Evolutionary conservation across 805 yeast species (phyloP).

Genomic region (Starmerella vaccinii): DNA sequence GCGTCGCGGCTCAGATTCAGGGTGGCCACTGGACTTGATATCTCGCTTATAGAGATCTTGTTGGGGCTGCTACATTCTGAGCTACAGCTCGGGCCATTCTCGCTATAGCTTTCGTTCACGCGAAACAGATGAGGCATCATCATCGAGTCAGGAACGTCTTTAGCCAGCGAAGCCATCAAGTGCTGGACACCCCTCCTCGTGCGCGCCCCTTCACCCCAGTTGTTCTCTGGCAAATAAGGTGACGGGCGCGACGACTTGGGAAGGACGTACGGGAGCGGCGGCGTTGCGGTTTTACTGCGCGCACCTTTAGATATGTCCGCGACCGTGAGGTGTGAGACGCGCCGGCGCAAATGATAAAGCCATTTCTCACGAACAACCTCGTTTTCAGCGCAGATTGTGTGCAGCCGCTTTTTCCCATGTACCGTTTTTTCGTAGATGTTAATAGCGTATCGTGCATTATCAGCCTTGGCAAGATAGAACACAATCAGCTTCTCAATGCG

Average conservation of each 20-base stretch:
- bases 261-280: neutral
- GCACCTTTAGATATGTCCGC: neutral
- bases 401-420: neutral
- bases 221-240: neutral
- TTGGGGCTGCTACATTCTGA: neutral
- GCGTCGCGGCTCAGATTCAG: neutral
- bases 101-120: neutral
- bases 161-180: neutral
- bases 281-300: neutral
- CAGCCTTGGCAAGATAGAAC: constrained; percentile 7
- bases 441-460: constrained; percentile 16
- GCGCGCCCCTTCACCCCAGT: neutral
- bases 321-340: neutral
- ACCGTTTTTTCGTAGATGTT: neutral
- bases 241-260: neutral
- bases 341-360: constrained; percentile 8
- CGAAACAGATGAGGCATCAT: neutral
- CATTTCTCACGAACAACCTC: constrained; percentile 8
- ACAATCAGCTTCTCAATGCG: neutral
- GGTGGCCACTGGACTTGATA: neutral
- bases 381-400: constrained; percentile 13
- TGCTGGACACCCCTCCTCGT: neutral
- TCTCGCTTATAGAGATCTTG: neutral
- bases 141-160: neutral
- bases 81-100: neutral